These are phyloP conservation scores for Ceratopteris richardii DNA, from an alignment of 75 land plant species.

Conservation along the genomic window DNA sequence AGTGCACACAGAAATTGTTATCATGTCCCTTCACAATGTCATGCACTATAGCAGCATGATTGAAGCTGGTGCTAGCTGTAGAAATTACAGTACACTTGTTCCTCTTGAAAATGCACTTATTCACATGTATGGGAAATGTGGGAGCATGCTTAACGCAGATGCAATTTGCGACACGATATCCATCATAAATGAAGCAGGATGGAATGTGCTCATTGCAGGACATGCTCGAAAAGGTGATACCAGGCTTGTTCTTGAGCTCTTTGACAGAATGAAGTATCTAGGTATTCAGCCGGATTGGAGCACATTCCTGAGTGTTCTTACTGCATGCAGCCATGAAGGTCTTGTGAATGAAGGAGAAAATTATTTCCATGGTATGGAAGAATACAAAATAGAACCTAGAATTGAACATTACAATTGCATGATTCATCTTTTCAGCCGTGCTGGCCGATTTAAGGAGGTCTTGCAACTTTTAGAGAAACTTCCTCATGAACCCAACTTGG, in stretches of 20 bases:
- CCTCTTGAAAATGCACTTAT: constrained; percentile 36
- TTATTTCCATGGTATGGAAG: constrained; percentile 31
- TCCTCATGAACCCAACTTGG: constrained; percentile 23
- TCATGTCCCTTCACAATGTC: constrained; percentile 17
- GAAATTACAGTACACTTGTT: too few relatives aligned
- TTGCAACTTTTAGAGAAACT: constrained; percentile 16
- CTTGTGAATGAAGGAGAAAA: constrained; percentile 28
- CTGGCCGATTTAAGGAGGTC: constrained; percentile 25
- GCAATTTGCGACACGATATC: constrained; percentile 10
- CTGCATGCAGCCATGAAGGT: constrained; percentile 49
- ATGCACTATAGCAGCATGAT: not conserved
- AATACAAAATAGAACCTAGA: constrained; percentile 28
- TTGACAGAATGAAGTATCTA: constrained; percentile 35
- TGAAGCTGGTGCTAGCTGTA: too few relatives aligned
- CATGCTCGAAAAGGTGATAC: constrained; percentile 45
- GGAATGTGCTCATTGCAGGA: constrained; percentile 40
- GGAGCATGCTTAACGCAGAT: constrained; percentile 24
- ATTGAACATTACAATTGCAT: constrained; percentile 43
- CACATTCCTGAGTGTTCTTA: constrained; percentile 41
- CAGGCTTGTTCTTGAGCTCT: constrained; percentile 22
- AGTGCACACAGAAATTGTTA: constrained; percentile 24
- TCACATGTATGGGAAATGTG: constrained; percentile 46
- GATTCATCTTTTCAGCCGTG: constrained; percentile 40
- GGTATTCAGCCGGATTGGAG: constrained; percentile 39
- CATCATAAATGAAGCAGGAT: constrained; percentile 11